A percentile compares a stretch with the other conserved stretches of the same genome.
Conservation (phyloP, 1,284 basidiomycete genomes). For the Papiliotrema fonsecae region DNA sequence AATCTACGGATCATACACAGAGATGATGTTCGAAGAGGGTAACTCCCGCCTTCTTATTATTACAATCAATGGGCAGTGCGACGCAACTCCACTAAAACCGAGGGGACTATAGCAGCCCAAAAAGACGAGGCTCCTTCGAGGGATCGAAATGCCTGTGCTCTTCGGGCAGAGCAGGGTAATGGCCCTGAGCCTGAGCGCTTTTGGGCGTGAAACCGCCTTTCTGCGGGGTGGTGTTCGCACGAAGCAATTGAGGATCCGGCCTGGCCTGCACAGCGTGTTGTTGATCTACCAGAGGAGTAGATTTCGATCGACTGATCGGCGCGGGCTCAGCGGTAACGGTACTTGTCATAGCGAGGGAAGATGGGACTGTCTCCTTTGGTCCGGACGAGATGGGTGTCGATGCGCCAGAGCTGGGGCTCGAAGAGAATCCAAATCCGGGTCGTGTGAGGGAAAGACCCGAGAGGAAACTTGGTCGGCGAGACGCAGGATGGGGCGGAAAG, state of each 20-base stretch:
- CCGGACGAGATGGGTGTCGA: neutral
- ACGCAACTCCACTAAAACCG: neutral
- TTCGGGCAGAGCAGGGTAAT: neutral
- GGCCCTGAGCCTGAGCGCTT: no score
- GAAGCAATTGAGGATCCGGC: neutral
- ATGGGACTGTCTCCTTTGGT: neutral
- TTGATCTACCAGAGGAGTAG: neutral
- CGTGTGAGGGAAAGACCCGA: conserved; percentile 10
- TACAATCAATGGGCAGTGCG: no score
- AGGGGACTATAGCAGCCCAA: conserved; percentile 29
- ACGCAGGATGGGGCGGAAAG: neutral
- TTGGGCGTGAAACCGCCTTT: neutral
- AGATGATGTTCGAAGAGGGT: no score
- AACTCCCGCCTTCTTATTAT: no score
- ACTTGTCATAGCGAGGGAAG: conserved; percentile 1
- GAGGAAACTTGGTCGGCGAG: conserved; percentile 9
- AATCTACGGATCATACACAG: no score
- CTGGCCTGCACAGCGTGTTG: neutral
- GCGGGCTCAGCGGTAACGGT: neutral
- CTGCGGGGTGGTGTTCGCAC: conserved; percentile 1
- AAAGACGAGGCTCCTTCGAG: conserved; percentile 34
- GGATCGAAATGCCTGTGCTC: conserved; percentile 40
- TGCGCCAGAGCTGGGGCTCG: conserved; percentile 3
- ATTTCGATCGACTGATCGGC: conserved; percentile 1
- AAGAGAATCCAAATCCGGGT: conserved; percentile 2